Percentiles rank a stretch among this genome's conserved stretches.
These are phyloP conservation scores for Cucumis variabilis DNA, from an alignment of 331 rosid genomes.

Conservation along the genomic window DNA sequence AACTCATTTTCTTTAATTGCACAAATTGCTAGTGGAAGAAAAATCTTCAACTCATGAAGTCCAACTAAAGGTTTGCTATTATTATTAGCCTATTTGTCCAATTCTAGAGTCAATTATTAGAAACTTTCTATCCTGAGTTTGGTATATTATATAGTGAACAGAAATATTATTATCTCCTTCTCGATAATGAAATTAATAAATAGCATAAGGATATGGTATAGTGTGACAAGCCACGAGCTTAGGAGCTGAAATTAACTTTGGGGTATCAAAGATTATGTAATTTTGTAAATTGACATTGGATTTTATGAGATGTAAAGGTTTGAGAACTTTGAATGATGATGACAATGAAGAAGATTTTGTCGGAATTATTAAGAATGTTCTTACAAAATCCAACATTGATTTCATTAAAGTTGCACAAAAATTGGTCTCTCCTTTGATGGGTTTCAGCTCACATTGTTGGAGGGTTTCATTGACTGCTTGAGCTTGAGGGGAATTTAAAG, in stretches of 20 bases:
- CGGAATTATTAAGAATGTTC: neutral
- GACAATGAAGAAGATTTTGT: neutral
- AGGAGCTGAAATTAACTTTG: conserved; percentile 48
- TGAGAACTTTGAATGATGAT: conserved; percentile 30
- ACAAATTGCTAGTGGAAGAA: no score
- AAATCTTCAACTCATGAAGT: no score
- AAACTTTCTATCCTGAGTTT: no score
- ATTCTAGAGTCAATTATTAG: no score
- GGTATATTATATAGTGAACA: no score
- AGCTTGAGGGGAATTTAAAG: conserved; percentile 62
- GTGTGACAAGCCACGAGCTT: conserved; percentile 81
- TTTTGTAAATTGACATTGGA: conserved; percentile 62
- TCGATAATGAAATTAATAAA: conserved; percentile 69
- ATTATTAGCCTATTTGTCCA: no score
- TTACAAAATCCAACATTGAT: conserved; percentile 65
- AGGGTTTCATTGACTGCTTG: conserved; percentile 67
- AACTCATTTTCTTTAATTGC: no score
- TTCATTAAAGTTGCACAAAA: conserved; percentile 73
- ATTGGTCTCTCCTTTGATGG: conserved; percentile 69
- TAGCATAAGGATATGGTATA: conserved; percentile 77
- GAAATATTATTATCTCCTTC: conserved; percentile 49
- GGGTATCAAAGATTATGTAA: conserved; percentile 54
- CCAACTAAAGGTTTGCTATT: no score
- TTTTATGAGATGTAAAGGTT: conserved; percentile 50
- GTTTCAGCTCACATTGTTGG: conserved; percentile 56